A percentile compares a stretch with the other conserved stretches of the same genome.
Conservation (phyloP, 1,284 basidiomycete genomes). For the Stygiomarasmius scandens region DNA sequence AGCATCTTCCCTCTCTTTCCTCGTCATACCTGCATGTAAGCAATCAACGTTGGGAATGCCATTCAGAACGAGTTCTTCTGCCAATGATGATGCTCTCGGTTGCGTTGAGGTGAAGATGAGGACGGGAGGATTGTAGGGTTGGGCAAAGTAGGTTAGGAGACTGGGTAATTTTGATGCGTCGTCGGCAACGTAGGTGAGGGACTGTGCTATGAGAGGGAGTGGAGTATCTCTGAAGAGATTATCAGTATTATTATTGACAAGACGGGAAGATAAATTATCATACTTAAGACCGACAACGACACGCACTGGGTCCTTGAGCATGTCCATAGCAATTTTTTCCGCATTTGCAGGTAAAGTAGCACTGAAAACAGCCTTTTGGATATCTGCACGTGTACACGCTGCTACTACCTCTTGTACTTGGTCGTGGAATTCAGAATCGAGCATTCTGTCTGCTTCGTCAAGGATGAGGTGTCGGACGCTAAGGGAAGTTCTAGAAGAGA, state of each 20-base stretch:
- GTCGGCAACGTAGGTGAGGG: slow-evolving; percentile 88
- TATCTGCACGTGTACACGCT: slow-evolving; percentile 71
- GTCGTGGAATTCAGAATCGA: slow-evolving; percentile 86
- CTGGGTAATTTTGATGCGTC: slow-evolving; percentile 93
- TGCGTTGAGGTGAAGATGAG: slow-evolving; percentile 95
- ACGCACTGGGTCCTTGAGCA: slow-evolving; percentile 83
- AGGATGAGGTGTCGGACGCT: slow-evolving; percentile 85
- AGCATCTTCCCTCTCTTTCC: slow-evolving; percentile 85
- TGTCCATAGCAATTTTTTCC: slow-evolving; percentile 86
- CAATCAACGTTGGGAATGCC: slow-evolving; percentile 89
- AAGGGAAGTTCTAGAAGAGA: neutral
- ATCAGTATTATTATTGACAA: slow-evolving; percentile 6
- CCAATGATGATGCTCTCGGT: slow-evolving; percentile 86
- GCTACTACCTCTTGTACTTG: slow-evolving; percentile 90
- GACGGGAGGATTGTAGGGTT: slow-evolving; percentile 90
- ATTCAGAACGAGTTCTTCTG: slow-evolving; percentile 84
- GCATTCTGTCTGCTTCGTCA: slow-evolving; percentile 90
- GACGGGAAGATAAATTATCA: slow-evolving; percentile 27
- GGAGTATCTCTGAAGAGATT: slow-evolving; percentile 75
- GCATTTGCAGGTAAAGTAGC: slow-evolving; percentile 91
- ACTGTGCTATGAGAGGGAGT: slow-evolving; percentile 82
- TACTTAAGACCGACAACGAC: slow-evolving; percentile 95
- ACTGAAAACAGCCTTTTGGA: slow-evolving; percentile 92
- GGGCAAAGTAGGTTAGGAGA: slow-evolving; percentile 75
- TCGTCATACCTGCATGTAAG: slow-evolving; percentile 88